Evolutionary conservation across 2,329 filamentous ascomycete species (phyloP).

Genomic region (Penicillium rolfsii): DNA sequence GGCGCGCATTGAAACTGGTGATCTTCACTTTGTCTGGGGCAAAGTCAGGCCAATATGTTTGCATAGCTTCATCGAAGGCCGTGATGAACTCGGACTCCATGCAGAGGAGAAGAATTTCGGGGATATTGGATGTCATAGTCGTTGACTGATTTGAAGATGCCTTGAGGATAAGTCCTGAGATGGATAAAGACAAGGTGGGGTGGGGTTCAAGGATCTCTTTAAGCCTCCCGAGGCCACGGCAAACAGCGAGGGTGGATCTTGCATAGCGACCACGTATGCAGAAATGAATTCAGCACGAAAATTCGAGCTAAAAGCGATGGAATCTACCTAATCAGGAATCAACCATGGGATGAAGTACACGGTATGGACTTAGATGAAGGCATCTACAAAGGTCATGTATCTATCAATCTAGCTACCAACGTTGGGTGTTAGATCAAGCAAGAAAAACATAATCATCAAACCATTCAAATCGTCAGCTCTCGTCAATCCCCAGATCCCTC

Average conservation of each 20-base stretch:
- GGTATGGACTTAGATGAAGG: background rate
- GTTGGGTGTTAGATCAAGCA: background rate
- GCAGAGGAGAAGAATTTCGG: slow-evolving; percentile 50
- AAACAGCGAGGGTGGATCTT: background rate
- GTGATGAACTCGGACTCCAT: slow-evolving; percentile 43
- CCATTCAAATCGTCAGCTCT: slow-evolving; percentile 8
- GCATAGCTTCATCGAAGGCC: slow-evolving; percentile 47
- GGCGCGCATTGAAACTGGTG: slow-evolving; percentile 38
- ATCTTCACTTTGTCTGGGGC: slow-evolving; percentile 41
- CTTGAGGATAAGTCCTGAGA: background rate
- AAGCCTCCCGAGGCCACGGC: too few relatives aligned
- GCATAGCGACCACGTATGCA: background rate
- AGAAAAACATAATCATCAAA: background rate
- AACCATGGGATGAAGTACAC: background rate
- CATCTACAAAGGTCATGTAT: background rate
- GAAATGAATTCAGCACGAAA: background rate
- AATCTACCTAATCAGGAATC: background rate
- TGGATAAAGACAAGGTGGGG: background rate
- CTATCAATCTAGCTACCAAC: background rate
- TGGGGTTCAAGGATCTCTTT: background rate
- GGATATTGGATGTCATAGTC: slow-evolving; percentile 39
- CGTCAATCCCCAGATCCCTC: slow-evolving; percentile 30
- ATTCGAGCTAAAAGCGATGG: background rate
- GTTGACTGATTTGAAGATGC: background rate
- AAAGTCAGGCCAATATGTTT: slow-evolving; percentile 36